Evolutionary conservation across 352 stramenopile genomes (phyloP).

Genomic region (Peronospora destructor): DNA sequence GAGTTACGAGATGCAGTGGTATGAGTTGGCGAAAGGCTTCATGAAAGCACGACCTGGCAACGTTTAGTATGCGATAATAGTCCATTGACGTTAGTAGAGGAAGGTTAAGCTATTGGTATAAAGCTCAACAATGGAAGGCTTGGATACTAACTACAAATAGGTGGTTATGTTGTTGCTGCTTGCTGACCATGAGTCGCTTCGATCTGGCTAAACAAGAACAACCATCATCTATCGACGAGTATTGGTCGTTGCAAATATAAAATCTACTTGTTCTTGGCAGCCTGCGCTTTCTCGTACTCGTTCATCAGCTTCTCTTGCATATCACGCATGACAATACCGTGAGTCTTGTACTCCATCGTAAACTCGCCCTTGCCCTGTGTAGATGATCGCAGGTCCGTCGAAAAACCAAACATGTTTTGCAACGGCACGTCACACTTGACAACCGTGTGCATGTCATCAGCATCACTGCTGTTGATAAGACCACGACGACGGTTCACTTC

Average conservation of each 20-base stretch:
- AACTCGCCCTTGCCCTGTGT: conserved; percentile 98
- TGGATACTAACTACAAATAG: conserved; percentile 19
- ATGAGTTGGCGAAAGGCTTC: neutral
- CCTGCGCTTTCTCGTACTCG: conserved; percentile 88
- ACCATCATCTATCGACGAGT: too few relatives aligned
- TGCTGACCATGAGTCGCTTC: conserved; percentile 12
- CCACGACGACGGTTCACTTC: conserved; percentile 92
- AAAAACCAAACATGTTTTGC: conserved; percentile 99
- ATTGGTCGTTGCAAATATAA: neutral
- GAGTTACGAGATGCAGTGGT: neutral
- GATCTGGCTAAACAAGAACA: conserved; percentile 5
- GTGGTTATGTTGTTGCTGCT: conserved; percentile 3
- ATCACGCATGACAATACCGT: conserved; percentile 90
- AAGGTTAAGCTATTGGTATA: neutral
- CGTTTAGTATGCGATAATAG: conserved; percentile 77
- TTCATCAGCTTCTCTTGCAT: conserved; percentile 92
- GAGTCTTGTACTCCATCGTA: conserved; percentile 99
- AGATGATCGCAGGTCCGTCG: conserved; percentile 92
- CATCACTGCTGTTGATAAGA: conserved; percentile 94
- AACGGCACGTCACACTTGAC: conserved; percentile 93
- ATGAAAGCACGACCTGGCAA: conserved; percentile 39
- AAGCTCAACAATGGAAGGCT: neutral
- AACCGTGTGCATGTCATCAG: conserved; percentile 91
- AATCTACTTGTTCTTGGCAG: conserved; percentile 73
- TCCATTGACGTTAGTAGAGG: conserved; percentile 32